phyloP scores from a whole-genome alignment of 2,329 filamentous ascomycete genomes.

The Blastomyces emzantsi region DNA sequence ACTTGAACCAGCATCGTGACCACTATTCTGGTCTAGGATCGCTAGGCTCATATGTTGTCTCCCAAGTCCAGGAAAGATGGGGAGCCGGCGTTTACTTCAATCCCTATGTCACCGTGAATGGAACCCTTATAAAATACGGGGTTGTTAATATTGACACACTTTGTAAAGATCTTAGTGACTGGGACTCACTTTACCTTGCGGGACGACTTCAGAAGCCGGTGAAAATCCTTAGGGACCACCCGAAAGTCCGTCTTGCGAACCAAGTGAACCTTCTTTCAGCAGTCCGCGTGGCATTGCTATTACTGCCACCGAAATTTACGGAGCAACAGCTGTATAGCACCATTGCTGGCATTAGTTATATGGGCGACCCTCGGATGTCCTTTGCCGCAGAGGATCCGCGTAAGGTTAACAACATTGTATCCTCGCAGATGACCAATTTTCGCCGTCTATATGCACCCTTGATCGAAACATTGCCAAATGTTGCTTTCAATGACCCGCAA shows the following conservation, averaged over 20 bases:
- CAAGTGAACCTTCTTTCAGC: conserved; percentile 93
- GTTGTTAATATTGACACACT: conserved; percentile 91
- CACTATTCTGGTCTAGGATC: conserved; percentile 85
- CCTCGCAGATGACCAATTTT: conserved; percentile 85
- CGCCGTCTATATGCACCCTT: conserved; percentile 82
- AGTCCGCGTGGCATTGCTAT: conserved; percentile 75
- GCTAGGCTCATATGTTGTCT: conserved; percentile 76
- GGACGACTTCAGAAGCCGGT: conserved; percentile 94
- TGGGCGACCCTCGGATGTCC: conserved; percentile 93
- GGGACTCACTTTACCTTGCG: conserved; percentile 94
- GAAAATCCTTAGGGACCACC: conserved; percentile 92
- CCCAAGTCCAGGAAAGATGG: conserved; percentile 73
- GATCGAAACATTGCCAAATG: conserved; percentile 81
- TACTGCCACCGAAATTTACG: conserved; percentile 75
- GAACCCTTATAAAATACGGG: conserved; percentile 94
- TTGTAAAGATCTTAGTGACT: conserved; percentile 74
- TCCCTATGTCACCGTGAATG: conserved; percentile 87
- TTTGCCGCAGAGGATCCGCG: conserved; percentile 81
- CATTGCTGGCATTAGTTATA: conserved; percentile 86
- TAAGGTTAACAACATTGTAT: conserved; percentile 92
- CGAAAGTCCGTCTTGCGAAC: conserved; percentile 83
- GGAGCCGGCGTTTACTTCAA: conserved; percentile 98
- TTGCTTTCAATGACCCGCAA: conserved; percentile 61
- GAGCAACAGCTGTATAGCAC: conserved; percentile 83
- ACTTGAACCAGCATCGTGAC: conserved; percentile 63